phyloP scores from a whole-genome alignment of 176 grass and related monocot genomes.

The Eleusine indica region DNA sequence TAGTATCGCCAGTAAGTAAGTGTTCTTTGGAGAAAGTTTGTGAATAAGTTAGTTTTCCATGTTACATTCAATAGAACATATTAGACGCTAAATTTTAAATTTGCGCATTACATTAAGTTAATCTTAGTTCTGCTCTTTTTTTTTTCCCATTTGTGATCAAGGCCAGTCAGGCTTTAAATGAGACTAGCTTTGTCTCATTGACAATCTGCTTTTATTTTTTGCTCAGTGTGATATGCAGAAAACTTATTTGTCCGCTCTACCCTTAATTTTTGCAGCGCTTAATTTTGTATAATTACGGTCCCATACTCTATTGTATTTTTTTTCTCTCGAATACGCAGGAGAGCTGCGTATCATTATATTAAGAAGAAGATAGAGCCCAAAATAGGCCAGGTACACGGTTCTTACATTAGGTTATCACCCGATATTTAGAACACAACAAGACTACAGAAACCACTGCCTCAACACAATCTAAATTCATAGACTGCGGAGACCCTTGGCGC shows the following conservation, averaged over 20 bases:
- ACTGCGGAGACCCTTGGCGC: no score
- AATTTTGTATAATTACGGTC: constrained; percentile 4
- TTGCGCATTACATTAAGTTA: not conserved
- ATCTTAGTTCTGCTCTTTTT: not conserved
- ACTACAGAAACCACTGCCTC: no score
- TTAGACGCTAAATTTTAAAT: constrained; percentile 2
- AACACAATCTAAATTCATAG: no score
- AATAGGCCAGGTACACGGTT: no score
- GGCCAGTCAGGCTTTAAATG: not conserved
- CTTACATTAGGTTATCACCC: no score
- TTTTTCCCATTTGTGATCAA: not conserved
- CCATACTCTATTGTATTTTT: not conserved
- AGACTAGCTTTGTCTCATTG: constrained; percentile 1
- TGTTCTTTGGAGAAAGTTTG: not conserved
- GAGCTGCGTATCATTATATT: no score
- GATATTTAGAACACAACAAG: no score
- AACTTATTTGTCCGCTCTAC: no score
- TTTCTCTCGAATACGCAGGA: no score
- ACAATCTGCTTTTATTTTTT: not conserved
- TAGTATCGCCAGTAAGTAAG: not conserved
- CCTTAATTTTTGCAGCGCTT: constrained; percentile 11
- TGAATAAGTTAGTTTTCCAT: not conserved
- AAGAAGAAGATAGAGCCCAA: no score
- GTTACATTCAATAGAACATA: not conserved
- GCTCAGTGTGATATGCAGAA: not conserved